Conservation (phyloP, 164 flowering plant genomes). For the Dillenia turbinata region DNA sequence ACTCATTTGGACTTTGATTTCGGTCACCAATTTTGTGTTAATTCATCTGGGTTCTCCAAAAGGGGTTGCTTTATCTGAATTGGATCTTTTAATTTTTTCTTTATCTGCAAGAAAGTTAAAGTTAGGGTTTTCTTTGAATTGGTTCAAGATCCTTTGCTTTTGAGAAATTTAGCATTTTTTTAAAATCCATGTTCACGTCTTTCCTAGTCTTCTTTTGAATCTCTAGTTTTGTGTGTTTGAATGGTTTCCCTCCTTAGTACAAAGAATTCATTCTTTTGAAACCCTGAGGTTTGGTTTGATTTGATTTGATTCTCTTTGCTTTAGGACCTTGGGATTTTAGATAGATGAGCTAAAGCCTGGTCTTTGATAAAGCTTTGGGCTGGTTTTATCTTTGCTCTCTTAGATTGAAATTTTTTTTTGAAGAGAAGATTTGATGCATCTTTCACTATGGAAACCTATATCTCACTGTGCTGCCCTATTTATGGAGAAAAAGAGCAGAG, state of each 20-base stretch:
- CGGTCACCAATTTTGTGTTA: background rate
- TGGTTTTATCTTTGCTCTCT: background rate
- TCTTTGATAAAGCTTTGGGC: slow-evolving; percentile 3
- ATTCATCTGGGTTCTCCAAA: background rate
- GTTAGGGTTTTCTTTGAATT: background rate
- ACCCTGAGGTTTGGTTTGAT: slow-evolving; percentile 14
- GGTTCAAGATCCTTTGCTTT: background rate
- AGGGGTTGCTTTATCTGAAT: no score
- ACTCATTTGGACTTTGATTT: no score
- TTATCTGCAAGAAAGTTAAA: background rate
- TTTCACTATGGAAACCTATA: slow-evolving; percentile 77
- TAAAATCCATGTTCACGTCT: background rate
- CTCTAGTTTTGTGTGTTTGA: slow-evolving; percentile 11
- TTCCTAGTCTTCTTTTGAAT: background rate
- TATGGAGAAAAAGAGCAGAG: slow-evolving; percentile 49
- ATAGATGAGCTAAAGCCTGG: slow-evolving; percentile 26
- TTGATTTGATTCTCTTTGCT: slow-evolving; percentile 4
- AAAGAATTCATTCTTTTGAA: slow-evolving; percentile 10
- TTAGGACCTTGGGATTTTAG: slow-evolving; percentile 9
- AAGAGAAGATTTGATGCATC: slow-evolving; percentile 61
- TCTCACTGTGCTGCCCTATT: slow-evolving; percentile 58
- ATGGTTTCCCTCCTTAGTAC: background rate
- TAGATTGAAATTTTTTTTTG: slow-evolving; percentile 5
- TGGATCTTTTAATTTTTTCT: background rate
- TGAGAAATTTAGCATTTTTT: no score